A percentile compares a stretch with the other conserved stretches of the same genome.
These are phyloP conservation scores for Phytophthora vignae DNA, from an alignment of 352 stramenopile genomes.

Conservation along the genomic window DNA sequence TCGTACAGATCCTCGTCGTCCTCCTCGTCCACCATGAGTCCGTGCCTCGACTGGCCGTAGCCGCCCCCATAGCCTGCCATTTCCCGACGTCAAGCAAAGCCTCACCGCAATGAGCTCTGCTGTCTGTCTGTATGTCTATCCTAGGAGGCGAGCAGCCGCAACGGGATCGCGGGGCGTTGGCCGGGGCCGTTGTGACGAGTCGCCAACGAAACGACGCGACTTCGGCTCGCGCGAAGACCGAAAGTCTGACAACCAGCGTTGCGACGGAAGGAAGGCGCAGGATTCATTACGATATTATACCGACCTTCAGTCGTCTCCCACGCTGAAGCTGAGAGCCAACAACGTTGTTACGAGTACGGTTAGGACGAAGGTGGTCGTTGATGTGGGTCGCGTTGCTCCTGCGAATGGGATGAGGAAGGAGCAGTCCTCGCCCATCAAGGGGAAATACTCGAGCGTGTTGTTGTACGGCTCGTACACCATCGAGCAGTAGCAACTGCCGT, in stretches of 20 bases:
- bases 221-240: neutral
- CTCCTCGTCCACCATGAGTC: conserved; percentile 76
- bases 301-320: conserved; percentile 21
- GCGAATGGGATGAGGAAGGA: conserved; percentile 84
- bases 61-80: conserved; percentile 56
- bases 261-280: neutral
- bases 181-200: conserved; percentile 37
- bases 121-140: neutral
- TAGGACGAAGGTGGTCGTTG: conserved; percentile 5
- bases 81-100: neutral
- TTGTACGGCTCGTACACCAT: conserved; percentile 97
- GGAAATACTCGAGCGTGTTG: conserved; percentile 85
- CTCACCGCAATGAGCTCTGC: conserved; percentile 1
- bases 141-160: conserved; percentile 26
- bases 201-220: conserved; percentile 37
- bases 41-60: conserved; percentile 68
- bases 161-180: conserved; percentile 24
- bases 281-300: neutral
- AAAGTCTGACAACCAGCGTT: conserved; percentile 1
- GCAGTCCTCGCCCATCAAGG: conserved; percentile 86
- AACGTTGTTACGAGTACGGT: conserved; percentile 16
- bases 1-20: conserved; percentile 91
- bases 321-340: conserved; percentile 19
- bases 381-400: conserved; percentile 20
- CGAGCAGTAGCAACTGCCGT: conserved; percentile 91